Evolutionary conservation across 2,329 filamentous ascomycete species (phyloP), one percentile per base, ranked within the genome.

Genomic region (Zasmidium angulare): DNA sequence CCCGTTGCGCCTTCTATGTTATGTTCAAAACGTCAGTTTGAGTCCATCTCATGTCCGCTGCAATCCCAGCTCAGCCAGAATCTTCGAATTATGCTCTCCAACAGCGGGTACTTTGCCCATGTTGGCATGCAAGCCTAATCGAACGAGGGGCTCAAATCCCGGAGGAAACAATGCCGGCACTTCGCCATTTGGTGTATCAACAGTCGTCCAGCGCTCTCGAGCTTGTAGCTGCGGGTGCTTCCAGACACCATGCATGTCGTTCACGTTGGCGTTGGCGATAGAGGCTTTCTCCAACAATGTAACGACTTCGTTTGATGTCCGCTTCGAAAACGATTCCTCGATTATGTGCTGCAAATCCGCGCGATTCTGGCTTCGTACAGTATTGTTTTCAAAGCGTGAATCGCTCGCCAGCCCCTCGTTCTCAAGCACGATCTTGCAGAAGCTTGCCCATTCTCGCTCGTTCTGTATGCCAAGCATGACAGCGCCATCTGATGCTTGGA

Each of bases 401-500:
- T 85, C 80, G 1, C 71, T 72, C 0, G 77, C 75, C 1, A 84
- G 61, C 0, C 71, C 73, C 0, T 74, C 71, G 48, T 79, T 72
- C 0, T 71, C 73, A 2, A 85, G 70, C 1, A 85, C 81, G 1
- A 75, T 67, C 0, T 69, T 67, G 57, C 81, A 83, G 12, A 85
- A 77, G 4, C 72, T 81, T 1, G 64, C 71, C 82, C 82, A 84
- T 64, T 85, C 83, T 2, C 82, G 74, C 70, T 84, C 82, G 59
- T 85, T 85, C 64, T 86, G 83, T 21, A 85, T 76, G 0, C 82
- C 83, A 2, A 85, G 69, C 80, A 84, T 84, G 14, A 85, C 82
- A 0, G 78, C 76, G 2, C 65, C 66, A 0, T 76, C 77, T 10
- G 77, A 77, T 0, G 78, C 79, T 36, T 78, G 71, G 50, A 85